Percentiles rank a stretch among this genome's conserved stretches.
Evolutionary conservation across 331 rosid genomes (phyloP).

Genomic region (Prunus yedoensis): DNA sequence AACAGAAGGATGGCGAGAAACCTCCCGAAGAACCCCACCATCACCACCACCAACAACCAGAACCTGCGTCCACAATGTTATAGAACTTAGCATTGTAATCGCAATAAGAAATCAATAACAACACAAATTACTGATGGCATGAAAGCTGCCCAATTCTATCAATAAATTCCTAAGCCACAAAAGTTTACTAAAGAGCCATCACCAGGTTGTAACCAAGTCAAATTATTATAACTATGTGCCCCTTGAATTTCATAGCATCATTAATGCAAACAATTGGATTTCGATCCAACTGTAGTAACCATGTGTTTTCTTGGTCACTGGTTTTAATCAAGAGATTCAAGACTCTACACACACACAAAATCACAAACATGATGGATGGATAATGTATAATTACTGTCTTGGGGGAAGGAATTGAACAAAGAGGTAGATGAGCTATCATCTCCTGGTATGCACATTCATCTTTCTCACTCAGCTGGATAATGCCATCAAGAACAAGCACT

Average conservation of each 20-base stretch:
- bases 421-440: conserved; percentile 96
- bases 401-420: conserved; percentile 83
- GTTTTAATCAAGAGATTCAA: neutral
- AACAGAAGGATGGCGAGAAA: conserved; percentile 79
- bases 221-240: neutral
- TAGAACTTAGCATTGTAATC: neutral
- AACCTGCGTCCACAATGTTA: conserved; percentile 47
- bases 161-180: neutral
- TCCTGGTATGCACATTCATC: conserved; percentile 99
- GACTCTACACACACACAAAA: neutral
- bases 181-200: neutral
- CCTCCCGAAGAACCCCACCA: conserved; percentile 93
- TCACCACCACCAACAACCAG: conserved; percentile 98
- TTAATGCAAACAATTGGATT: neutral
- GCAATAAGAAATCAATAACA: conserved; percentile 3
- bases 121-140: neutral
- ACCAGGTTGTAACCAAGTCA: neutral
- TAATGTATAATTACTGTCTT: conserved; percentile 51
- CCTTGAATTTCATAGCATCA: neutral
- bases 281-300: neutral
- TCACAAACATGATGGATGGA: conserved; percentile 7
- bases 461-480: conserved; percentile 87
- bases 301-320: neutral
- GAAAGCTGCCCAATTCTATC: neutral
- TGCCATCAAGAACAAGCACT: conserved; percentile 95